Conservation (phyloP, 148 eudicot genomes). For the Vaccinium corymbosum region DNA sequence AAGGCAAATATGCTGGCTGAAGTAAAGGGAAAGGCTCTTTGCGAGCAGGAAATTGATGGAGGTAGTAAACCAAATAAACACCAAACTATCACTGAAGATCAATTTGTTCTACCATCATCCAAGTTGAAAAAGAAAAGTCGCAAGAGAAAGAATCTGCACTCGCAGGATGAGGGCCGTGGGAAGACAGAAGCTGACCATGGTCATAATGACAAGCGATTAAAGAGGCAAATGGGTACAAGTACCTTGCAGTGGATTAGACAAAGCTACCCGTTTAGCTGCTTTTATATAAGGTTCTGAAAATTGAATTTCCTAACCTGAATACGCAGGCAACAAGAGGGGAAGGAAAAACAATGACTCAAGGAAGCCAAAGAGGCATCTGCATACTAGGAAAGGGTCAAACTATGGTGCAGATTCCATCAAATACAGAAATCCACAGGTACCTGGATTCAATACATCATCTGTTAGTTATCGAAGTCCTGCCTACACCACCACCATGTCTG, state of each 20-base stretch:
- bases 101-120: slow-evolving; percentile 11
- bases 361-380: slow-evolving; percentile 20
- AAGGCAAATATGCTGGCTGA: slow-evolving; percentile 19
- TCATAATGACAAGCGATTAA: slow-evolving; percentile 16
- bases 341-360: slow-evolving; percentile 13
- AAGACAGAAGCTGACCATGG: not conserved
- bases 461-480: slow-evolving; percentile 14
- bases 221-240: slow-evolving; percentile 25
- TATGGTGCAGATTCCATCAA: slow-evolving; percentile 3
- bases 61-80: slow-evolving; percentile 15
- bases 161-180: slow-evolving; percentile 11
- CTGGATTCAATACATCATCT: slow-evolving; percentile 9
- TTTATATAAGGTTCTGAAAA: not conserved
- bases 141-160: slow-evolving; percentile 15
- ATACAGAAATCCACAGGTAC: slow-evolving; percentile 18
- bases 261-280: slow-evolving; percentile 6
- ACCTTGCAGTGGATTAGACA: not conserved
- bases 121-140: not conserved
- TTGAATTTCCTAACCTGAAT: not conserved
- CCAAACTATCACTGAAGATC: slow-evolving; percentile 4
- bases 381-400: slow-evolving; percentile 5
- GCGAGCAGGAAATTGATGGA: slow-evolving; percentile 1
- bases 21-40: slow-evolving; percentile 9
- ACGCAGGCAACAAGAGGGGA: slow-evolving; percentile 15
- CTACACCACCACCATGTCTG: not conserved